Conservation (phyloP, 495 filamentous ascomycete genomes). For the Amphirosellinia nigrospora region DNA sequence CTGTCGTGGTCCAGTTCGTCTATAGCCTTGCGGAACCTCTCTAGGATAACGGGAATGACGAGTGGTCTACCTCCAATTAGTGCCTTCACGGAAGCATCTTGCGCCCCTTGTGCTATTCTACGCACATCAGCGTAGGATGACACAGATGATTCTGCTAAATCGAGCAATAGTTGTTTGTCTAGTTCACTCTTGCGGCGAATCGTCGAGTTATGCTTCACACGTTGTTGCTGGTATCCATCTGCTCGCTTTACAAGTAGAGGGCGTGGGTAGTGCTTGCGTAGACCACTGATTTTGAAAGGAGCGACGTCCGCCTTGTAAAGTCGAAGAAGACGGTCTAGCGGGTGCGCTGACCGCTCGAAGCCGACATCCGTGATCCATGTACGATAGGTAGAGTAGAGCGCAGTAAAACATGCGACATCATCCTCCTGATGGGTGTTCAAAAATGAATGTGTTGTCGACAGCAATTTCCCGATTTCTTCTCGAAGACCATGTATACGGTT, state of each 20-base stretch:
- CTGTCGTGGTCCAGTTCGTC: constrained; percentile 81
- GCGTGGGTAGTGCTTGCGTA: constrained; percentile 90
- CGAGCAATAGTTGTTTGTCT: constrained; percentile 81
- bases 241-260: constrained; percentile 88
- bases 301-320: constrained; percentile 84
- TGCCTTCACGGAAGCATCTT: constrained; percentile 92
- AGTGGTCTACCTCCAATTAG: constrained; percentile 84
- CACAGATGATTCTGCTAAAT: constrained; percentile 88
- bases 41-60: constrained; percentile 85
- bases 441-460: constrained; percentile 86
- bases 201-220: constrained; percentile 88
- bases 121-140: constrained; percentile 97
- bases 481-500: constrained; percentile 78
- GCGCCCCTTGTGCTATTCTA: constrained; percentile 86
- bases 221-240: constrained; percentile 92
- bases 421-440: constrained; percentile 86
- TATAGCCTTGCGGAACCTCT: constrained; percentile 79
- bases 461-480: constrained; percentile 74
- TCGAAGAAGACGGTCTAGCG: constrained; percentile 82
- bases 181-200: constrained; percentile 83
- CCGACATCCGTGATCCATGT: constrained; percentile 99
- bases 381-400: constrained; percentile 87
- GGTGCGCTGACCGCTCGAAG: constrained; percentile 92
- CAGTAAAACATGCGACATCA: constrained; percentile 92
- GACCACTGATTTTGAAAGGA: constrained; percentile 90